Base-by-base conservation (phyloP, 305 asterid genomes). In the Solanum aculeatissimum region DNA sequence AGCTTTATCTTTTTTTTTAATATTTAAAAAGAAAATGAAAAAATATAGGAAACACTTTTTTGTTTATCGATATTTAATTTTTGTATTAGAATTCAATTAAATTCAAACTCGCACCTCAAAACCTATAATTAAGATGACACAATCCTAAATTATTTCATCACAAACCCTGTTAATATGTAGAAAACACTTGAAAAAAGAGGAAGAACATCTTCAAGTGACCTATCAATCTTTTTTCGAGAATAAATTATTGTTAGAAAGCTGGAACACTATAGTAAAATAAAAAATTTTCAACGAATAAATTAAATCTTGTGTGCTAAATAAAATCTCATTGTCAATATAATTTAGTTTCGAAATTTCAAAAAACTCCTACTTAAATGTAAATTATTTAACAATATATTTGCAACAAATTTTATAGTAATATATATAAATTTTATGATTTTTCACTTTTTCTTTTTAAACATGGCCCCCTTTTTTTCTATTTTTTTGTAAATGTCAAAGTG, bases 21-120 rank as follows among this genome's bases (percentile, higher is more conserved):
- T 12, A 19, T 53, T 80, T 54, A 1, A 60, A 80, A 57, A 43
- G 5, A 19, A 60, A 57, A 35, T 3, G 4, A 35, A 32, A 1
- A 58, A 1, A 16, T 18, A 35, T 1, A 14, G 12, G 16, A 8
- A 18, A 47, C 16, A 6, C 19, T 18, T 6, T 15, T 15, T 15
- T 42, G 3, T 9, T 42, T 12, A 12, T 42, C 2, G 10, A 9
- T 12, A 15, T 11, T 12, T 2, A 0, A 23, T 60, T 23, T 0
- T 0, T 2, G 0, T 0, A 12, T 10, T 23, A 23, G 2, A 23
- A 60, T 60, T 23, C 0, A 0, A 63, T 15, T 27, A 27, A 63
- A 14, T 63, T 29, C 1, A 1, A 2, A 63, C 27, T 7, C 0
- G 0, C 2, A 27, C 19, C 7, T 0, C 3, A 1, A 7, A 0